Conservation (phyloP, 768 basidiomycete genomes). For the Boletus subparvulus region DNA sequence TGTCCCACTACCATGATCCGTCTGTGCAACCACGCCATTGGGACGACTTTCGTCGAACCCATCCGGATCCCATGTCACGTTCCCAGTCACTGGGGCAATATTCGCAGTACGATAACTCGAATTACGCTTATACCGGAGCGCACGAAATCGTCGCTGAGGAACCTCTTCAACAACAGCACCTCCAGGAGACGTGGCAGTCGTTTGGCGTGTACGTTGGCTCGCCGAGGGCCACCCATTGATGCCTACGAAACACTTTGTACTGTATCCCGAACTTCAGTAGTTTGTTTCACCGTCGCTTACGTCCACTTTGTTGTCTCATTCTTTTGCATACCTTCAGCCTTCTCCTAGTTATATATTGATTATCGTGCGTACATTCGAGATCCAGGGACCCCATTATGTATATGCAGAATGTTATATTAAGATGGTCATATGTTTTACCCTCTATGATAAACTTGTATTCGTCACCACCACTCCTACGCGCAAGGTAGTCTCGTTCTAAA, state of each 20-base stretch:
- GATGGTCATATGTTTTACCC: background rate
- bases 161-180: constrained; percentile 15
- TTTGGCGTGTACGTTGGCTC: constrained; percentile 58
- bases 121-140: background rate
- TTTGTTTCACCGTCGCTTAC: background rate
- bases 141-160: background rate
- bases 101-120: background rate
- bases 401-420: background rate
- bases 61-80: constrained; percentile 2
- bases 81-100: background rate
- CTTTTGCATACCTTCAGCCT: background rate
- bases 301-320: background rate
- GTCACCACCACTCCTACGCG: background rate
- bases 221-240: constrained; percentile 4
- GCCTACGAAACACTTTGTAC: background rate
- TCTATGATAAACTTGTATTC: background rate
- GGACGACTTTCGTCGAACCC: constrained; percentile 6
- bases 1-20: constrained; percentile 9
- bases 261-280: too few species aligned
- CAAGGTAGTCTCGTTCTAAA: background rate
- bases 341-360: background rate
- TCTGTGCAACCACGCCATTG: constrained; percentile 13
- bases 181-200: constrained; percentile 64
- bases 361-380: background rate
- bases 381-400: background rate